Evolutionary conservation across 371 early-diverging fungal species (phyloP).

Genomic region (Mortierella sp.): DNA sequence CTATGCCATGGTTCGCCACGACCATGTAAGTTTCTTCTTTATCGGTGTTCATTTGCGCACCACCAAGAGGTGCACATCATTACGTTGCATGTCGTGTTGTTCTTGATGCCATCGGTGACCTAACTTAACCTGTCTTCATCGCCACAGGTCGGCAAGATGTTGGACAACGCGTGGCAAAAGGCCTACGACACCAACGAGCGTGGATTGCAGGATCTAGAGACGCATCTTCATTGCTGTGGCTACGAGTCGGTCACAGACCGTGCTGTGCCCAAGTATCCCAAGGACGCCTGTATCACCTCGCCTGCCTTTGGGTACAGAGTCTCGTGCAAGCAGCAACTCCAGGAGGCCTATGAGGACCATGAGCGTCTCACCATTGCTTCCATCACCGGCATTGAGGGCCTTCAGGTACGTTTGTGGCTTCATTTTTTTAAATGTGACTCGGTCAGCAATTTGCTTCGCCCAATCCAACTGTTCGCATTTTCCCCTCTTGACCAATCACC

Average conservation of each 20-base stretch:
- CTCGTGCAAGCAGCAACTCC: conserved; percentile 33
- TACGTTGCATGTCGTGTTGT: no score
- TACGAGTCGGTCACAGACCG: conserved; percentile 31
- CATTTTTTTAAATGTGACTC: background rate
- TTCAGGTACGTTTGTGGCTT: conserved; percentile 26
- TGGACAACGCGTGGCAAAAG: conserved; percentile 40
- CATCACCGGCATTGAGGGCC: conserved; percentile 15
- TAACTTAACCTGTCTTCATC: background rate
- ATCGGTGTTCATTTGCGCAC: no score
- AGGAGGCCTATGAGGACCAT: conserved; percentile 13
- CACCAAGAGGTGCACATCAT: no score
- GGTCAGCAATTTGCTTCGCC: background rate
- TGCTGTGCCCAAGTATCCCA: conserved; percentile 35
- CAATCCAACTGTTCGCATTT: background rate
- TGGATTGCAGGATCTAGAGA: conserved; percentile 33
- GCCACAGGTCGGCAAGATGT: conserved; percentile 22
- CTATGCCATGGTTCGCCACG: conserved; percentile 23
- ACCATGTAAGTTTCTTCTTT: conserved; percentile 24
- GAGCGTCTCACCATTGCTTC: conserved; percentile 10
- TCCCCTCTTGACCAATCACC: background rate
- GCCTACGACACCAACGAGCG: conserved; percentile 28
- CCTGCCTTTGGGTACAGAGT: conserved; percentile 36
- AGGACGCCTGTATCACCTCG: conserved; percentile 27
- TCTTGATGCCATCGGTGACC: no score
- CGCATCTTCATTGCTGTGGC: conserved; percentile 37